These are phyloP conservation scores for Epichloe gansuensis DNA, from an alignment of 2,329 filamentous ascomycete species.

Conservation along the genomic window DNA sequence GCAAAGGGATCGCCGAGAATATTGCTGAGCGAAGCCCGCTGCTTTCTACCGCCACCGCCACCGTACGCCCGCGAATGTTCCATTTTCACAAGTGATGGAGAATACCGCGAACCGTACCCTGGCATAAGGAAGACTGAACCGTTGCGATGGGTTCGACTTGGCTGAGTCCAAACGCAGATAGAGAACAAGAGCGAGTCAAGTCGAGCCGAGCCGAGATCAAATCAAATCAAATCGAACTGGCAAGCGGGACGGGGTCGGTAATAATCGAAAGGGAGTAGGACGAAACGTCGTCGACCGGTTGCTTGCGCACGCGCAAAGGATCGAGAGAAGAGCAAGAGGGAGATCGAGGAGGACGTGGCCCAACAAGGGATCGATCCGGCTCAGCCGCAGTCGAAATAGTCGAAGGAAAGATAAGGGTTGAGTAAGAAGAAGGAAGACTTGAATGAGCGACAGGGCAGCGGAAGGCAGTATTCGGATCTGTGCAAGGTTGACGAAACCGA, in stretches of 20 bases:
- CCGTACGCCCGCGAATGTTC: slow-evolving; percentile 51
- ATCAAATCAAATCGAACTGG: not conserved
- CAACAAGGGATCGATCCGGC: slow-evolving; percentile 7
- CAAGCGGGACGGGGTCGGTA: not conserved
- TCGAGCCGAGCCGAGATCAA: not conserved
- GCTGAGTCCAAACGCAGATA: not conserved
- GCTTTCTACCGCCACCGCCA: slow-evolving; percentile 44
- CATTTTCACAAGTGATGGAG: slow-evolving; percentile 71
- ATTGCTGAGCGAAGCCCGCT: slow-evolving; percentile 56
- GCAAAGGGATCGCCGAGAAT: slow-evolving; percentile 95
- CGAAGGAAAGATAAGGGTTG: not conserved
- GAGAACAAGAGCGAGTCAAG: not conserved
- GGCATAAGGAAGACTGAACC: slow-evolving; percentile 44
- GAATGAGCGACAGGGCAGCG: slow-evolving; percentile 6
- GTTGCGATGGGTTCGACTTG: not conserved
- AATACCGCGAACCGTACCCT: slow-evolving; percentile 58
- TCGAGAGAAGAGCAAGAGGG: not conserved
- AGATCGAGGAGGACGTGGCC: not conserved
- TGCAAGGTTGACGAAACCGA: not conserved
- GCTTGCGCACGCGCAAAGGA: not conserved
- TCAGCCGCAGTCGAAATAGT: slow-evolving; percentile 8
- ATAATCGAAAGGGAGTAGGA: not conserved
- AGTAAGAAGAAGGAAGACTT: slow-evolving; percentile 1
- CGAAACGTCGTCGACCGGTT: slow-evolving; percentile 1
- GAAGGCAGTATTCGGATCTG: not conserved